Percentiles rank a stretch among this genome's conserved stretches.
These are phyloP conservation scores for Ceratobasidium sp. DNA, from an alignment of 1,284 basidiomycete genomes.

Conservation along the genomic window DNA sequence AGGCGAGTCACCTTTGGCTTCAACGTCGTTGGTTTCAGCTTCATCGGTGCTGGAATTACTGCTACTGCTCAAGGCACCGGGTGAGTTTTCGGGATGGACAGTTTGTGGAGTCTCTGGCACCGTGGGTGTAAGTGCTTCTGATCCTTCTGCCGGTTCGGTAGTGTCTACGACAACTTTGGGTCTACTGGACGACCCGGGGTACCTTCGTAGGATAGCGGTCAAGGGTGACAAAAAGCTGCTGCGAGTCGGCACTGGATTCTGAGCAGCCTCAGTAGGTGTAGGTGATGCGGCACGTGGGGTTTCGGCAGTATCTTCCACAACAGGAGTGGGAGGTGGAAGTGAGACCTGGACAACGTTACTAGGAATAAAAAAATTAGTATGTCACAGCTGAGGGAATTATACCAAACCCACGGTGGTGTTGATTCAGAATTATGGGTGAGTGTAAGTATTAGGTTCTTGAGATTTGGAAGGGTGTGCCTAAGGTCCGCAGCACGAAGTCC, in stretches of 20 bases:
- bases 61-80: neutral
- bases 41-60: conserved; percentile 21
- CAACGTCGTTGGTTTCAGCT: neutral
- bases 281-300: conserved; percentile 29
- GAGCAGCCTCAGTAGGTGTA: neutral
- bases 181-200: conserved; percentile 18
- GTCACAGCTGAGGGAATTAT: neutral
- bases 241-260: conserved; percentile 31
- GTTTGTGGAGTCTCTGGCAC: conserved; percentile 13
- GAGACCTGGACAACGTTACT: conserved; percentile 9
- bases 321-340: neutral
- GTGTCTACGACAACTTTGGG: conserved; percentile 35
- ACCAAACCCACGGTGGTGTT: conserved; percentile 31
- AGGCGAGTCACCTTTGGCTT: conserved; percentile 14
- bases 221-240: conserved; percentile 43
- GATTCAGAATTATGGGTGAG: conserved; percentile 63
- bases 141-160: conserved; percentile 12
- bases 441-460: conserved; percentile 90
- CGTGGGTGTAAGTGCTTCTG: conserved; percentile 12
- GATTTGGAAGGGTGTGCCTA: conserved; percentile 93
- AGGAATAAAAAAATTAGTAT: neutral
- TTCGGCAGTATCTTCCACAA: conserved; percentile 12
- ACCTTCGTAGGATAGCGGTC: conserved; percentile 39
- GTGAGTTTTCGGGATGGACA: conserved; percentile 15
- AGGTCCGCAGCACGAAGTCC: conserved; percentile 88